phyloP scores from a whole-genome alignment of 495 filamentous ascomycete species.

The Rhypophila decipiens region DNA sequence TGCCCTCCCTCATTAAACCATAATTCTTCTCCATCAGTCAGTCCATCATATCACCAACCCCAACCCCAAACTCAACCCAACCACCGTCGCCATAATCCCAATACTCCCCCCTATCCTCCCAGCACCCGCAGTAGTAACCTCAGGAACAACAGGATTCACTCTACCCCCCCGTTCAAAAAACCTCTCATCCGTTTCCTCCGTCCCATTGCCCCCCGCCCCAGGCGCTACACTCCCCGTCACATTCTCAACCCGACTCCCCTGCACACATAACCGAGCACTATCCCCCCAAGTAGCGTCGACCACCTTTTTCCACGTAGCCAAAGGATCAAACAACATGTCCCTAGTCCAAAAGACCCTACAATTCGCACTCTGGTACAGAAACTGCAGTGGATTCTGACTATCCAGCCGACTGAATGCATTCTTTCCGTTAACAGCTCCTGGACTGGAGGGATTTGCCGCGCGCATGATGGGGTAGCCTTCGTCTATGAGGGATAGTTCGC shows the following conservation, averaged over 20 bases:
- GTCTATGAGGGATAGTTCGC: conserved; percentile 13
- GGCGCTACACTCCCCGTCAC: conserved; percentile 4
- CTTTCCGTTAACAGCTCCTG: conserved; percentile 28
- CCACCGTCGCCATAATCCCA: background rate
- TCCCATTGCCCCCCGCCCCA: no score
- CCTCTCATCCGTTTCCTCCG: conserved; percentile 3
- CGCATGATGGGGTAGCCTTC: conserved; percentile 16
- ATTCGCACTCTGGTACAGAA: conserved; percentile 45
- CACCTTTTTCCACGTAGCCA: conserved; percentile 39
- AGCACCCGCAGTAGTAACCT: background rate
- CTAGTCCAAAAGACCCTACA: conserved; percentile 51
- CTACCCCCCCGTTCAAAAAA: conserved; percentile 4
- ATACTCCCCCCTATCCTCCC: background rate
- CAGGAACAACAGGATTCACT: background rate
- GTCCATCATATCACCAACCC: no score
- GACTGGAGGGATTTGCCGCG: conserved; percentile 8
- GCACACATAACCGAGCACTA: conserved; percentile 11
- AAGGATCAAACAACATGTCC: conserved; percentile 34
- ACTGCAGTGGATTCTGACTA: conserved; percentile 41
- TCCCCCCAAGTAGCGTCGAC: conserved; percentile 67
- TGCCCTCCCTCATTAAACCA: no score
- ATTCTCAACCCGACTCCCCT: conserved; percentile 9
- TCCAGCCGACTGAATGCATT: conserved; percentile 26
- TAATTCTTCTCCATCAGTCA: no score
- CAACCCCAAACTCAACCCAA: no score